Evolutionary conservation across 2,329 filamentous ascomycete genomes (phyloP).

Genomic region (Raffaelea ambrosiae): DNA sequence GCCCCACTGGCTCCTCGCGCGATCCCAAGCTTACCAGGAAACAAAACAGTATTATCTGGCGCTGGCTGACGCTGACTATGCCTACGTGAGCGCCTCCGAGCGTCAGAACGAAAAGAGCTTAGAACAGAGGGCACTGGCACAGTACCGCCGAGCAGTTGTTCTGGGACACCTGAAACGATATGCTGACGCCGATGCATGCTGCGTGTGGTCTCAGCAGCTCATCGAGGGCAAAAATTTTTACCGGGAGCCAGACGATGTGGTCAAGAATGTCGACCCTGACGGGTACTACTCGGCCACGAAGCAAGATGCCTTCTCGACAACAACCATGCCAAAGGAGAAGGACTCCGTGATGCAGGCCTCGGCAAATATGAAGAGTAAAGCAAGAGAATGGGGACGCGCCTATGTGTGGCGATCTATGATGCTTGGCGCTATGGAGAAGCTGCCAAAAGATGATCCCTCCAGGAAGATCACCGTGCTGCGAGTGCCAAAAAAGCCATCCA

Average conservation of each 20-base stretch:
- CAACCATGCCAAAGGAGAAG: conserved; percentile 2
- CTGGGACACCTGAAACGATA: conserved; percentile 62
- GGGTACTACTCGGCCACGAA: conserved; percentile 38
- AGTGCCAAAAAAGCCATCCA: conserved; percentile 18
- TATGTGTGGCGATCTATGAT: conserved; percentile 38
- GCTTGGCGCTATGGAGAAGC: conserved; percentile 33
- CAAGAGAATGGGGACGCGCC: conserved; percentile 29
- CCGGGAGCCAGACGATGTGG: conserved; percentile 27
- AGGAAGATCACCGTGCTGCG: conserved; percentile 34
- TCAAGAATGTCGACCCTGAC: conserved; percentile 29
- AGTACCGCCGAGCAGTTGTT: conserved; percentile 70
- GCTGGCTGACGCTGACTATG: conserved; percentile 61
- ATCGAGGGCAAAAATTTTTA: conserved; percentile 26
- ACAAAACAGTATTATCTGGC: conserved; percentile 53
- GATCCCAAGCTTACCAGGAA: conserved; percentile 70
- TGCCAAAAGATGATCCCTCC: conserved; percentile 34
- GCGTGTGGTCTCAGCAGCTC: conserved; percentile 46
- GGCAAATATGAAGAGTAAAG: background rate
- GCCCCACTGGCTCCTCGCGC: conserved; percentile 71
- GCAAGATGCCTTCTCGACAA: conserved; percentile 20
- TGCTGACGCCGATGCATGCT: conserved; percentile 66
- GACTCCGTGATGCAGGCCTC: too few species aligned
- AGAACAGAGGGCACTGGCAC: conserved; percentile 69
- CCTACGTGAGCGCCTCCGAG: conserved; percentile 51
- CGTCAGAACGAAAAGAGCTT: conserved; percentile 53